These are phyloP conservation scores for Tripterygium wilfordii DNA, from an alignment of 177 flowering plant species.

Conservation along the genomic window DNA sequence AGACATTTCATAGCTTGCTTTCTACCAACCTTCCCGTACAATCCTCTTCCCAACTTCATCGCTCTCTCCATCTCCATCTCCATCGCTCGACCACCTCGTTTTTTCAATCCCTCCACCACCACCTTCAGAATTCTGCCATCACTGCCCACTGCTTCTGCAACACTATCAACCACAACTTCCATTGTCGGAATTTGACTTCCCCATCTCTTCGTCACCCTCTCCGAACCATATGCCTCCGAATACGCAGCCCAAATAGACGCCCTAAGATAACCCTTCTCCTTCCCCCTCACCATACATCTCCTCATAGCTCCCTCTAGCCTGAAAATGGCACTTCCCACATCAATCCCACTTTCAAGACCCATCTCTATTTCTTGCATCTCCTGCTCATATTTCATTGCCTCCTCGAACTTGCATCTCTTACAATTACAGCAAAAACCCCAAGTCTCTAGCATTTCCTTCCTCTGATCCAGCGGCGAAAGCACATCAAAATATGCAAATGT, in stretches of 20 bases:
- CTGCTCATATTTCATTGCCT: slow-evolving; percentile 21
- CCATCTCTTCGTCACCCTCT: slow-evolving; percentile 55
- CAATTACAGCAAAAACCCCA: slow-evolving; percentile 85
- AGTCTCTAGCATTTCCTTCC: slow-evolving; percentile 42
- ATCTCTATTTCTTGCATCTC: slow-evolving; percentile 56
- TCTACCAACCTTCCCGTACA: slow-evolving; percentile 63
- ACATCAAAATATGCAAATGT: slow-evolving; percentile 78
- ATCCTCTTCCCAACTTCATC: slow-evolving; percentile 57
- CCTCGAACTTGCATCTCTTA: slow-evolving; percentile 76
- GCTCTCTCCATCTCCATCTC: slow-evolving; percentile 56
- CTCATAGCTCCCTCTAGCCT: slow-evolving; percentile 70
- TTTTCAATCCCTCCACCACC: slow-evolving; percentile 33
- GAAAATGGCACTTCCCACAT: slow-evolving; percentile 37
- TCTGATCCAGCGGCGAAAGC: slow-evolving; percentile 40
- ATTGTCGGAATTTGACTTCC: slow-evolving; percentile 56
- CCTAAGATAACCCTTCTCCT: slow-evolving; percentile 65
- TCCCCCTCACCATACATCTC: slow-evolving; percentile 53
- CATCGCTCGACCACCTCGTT: slow-evolving; percentile 14
- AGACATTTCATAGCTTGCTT: slow-evolving; percentile 61
- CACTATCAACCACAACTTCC: slow-evolving; percentile 49
- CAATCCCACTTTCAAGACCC: slow-evolving; percentile 46
- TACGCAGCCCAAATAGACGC: slow-evolving; percentile 74
- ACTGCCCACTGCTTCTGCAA: slow-evolving; percentile 52
- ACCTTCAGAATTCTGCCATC: slow-evolving; percentile 59
- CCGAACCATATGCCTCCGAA: slow-evolving; percentile 36